phyloP scores from a whole-genome alignment of 208 protist species.

The Blechomonas ayalai region DNA sequence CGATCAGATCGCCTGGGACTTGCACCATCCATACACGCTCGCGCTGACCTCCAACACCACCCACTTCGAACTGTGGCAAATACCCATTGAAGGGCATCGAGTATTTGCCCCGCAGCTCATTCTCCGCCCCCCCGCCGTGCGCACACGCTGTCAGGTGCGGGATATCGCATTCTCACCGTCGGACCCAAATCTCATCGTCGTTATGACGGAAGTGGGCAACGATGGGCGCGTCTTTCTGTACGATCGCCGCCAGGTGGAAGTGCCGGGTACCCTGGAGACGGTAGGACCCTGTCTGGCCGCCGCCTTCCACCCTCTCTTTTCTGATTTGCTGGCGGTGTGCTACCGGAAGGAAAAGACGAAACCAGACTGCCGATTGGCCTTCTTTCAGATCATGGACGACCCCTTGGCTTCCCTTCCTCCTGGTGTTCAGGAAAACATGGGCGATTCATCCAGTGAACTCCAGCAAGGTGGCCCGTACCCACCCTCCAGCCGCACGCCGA shows the following conservation, averaged over 20 bases:
- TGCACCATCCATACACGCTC: slow-evolving; percentile 81
- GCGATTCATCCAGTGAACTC: too few species aligned
- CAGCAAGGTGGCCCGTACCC: too few species aligned
- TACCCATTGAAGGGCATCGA: slow-evolving; percentile 26
- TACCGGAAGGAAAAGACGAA: slow-evolving; percentile 66
- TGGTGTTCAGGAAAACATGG: too few species aligned
- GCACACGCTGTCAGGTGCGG: slow-evolving; percentile 39
- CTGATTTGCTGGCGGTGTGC: slow-evolving; percentile 68
- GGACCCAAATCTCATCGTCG: slow-evolving; percentile 63
- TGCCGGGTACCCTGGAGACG: slow-evolving; percentile 32
- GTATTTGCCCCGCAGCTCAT: slow-evolving; percentile 56
- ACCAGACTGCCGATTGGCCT: slow-evolving; percentile 55
- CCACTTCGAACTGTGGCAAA: slow-evolving; percentile 79
- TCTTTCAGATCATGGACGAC: slow-evolving; percentile 35
- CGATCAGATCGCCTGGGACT: slow-evolving; percentile 80
- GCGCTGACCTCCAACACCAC: slow-evolving; percentile 53
- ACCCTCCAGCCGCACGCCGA: too few species aligned
- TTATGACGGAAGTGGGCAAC: slow-evolving; percentile 36
- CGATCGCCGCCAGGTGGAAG: slow-evolving; percentile 62
- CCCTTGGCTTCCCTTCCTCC: too few species aligned
- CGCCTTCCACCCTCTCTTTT: slow-evolving; percentile 71
- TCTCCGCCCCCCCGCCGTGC: slow-evolving; percentile 62
- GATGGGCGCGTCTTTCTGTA: slow-evolving; percentile 65
- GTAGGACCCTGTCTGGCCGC: slow-evolving; percentile 45
- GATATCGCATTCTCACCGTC: slow-evolving; percentile 75